These are phyloP conservation scores for Taxillus chinensis DNA, from an alignment of 164 flowering plant genomes.

Conservation along the genomic window DNA sequence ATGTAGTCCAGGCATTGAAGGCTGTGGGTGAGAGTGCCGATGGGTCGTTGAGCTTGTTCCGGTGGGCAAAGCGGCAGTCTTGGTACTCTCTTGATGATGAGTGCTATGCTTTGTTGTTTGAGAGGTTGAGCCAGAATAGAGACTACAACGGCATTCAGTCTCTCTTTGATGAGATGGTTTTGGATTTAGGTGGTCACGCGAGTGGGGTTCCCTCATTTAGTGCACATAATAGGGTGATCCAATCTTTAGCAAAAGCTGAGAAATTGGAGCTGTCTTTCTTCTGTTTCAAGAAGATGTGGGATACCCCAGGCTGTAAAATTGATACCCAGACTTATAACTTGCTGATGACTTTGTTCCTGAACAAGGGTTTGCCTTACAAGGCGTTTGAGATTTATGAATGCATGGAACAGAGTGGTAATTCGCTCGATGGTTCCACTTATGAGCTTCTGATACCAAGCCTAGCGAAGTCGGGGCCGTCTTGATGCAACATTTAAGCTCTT, in stretches of 20 bases:
- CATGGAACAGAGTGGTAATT: conserved; percentile 57
- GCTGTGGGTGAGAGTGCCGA: conserved; percentile 44
- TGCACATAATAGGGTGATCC: conserved; percentile 68
- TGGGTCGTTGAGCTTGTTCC: conserved; percentile 55
- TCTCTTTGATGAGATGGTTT: conserved; percentile 77
- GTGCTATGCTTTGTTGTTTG: conserved; percentile 49
- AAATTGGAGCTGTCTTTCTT: conserved; percentile 81
- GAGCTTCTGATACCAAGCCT: conserved; percentile 88
- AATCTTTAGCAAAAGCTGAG: conserved; percentile 75
- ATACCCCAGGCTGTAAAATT: conserved; percentile 39
- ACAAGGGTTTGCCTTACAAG: conserved; percentile 85
- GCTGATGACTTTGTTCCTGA: conserved; percentile 65
- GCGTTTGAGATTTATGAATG: conserved; percentile 90
- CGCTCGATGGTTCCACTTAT: conserved; percentile 64
- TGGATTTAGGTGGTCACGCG: conserved; percentile 23
- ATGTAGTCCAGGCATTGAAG: conserved; percentile 52
- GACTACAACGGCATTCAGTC: conserved; percentile 70
- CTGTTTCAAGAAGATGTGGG: conserved; percentile 82
- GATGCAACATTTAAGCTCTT: conserved; percentile 91
- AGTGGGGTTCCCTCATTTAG: conserved; percentile 23
- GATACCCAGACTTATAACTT: conserved; percentile 71
- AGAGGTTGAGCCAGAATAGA: conserved; percentile 47
- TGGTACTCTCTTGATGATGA: conserved; percentile 70
- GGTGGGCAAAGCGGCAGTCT: conserved; percentile 79
- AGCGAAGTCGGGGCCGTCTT: conserved; percentile 93